phyloP scores from a whole-genome alignment of 257 asterid genomes.

The Penstemon eatonii region DNA sequence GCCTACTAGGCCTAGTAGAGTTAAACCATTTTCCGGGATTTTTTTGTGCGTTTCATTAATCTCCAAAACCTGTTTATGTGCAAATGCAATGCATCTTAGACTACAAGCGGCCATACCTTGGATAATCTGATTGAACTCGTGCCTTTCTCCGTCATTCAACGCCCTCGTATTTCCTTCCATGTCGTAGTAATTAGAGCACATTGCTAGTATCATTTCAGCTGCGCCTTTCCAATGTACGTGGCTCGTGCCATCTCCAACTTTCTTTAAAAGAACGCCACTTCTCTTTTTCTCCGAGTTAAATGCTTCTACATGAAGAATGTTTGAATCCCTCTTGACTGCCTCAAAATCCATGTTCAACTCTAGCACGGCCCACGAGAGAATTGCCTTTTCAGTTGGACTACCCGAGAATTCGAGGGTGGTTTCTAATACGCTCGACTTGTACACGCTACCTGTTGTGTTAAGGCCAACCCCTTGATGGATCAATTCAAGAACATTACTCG shows the following conservation, averaged over 20 bases:
- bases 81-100: slow-evolving; percentile 73
- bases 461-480: slow-evolving; percentile 35
- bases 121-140: slow-evolving; percentile 39
- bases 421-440: neutral
- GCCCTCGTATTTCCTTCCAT: slow-evolving; percentile 41
- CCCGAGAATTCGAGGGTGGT: slow-evolving; percentile 53
- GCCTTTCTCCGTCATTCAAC: slow-evolving; percentile 29
- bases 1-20: slow-evolving; percentile 60
- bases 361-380: slow-evolving; percentile 70
- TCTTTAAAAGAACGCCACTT: slow-evolving; percentile 56
- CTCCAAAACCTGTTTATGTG: slow-evolving; percentile 42
- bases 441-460: slow-evolving; percentile 30
- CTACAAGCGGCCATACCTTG: slow-evolving; percentile 78
- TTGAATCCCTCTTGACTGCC: slow-evolving; percentile 29
- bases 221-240: slow-evolving; percentile 87
- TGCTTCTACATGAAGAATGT: slow-evolving; percentile 55
- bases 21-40: slow-evolving; percentile 41
- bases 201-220: slow-evolving; percentile 68
- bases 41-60: slow-evolving; percentile 20
- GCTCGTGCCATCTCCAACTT: slow-evolving; percentile 27
- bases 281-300: slow-evolving; percentile 82
- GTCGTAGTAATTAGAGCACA: slow-evolving; percentile 58
- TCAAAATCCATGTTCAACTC: slow-evolving; percentile 62
- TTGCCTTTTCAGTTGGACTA: slow-evolving; percentile 87
- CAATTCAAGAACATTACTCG: slow-evolving; percentile 23